phyloP scores from a whole-genome alignment of 2,329 filamentous ascomycete species.

The Mycosphaerella arachidis region DNA sequence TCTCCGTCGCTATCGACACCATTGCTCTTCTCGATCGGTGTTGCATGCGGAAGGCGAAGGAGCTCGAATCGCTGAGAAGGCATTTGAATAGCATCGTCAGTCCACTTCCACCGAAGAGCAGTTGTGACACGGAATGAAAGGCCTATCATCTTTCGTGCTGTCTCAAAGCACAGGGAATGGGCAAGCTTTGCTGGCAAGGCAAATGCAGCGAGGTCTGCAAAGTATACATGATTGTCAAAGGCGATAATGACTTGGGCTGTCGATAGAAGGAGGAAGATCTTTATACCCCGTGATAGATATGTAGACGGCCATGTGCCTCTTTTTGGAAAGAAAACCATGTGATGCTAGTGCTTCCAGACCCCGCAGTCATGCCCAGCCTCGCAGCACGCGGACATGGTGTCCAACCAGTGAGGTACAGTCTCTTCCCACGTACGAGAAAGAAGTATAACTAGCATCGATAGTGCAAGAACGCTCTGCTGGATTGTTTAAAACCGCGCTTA shows the following conservation, averaged over 20 bases:
- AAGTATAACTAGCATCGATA: too few species aligned
- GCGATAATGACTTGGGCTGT: background rate
- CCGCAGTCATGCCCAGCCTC: too few species aligned
- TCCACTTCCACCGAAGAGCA: background rate
- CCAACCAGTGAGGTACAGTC: too few species aligned
- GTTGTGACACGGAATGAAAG: background rate
- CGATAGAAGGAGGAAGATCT: background rate
- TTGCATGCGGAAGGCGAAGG: conserved; percentile 13
- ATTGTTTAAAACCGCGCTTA: too few species aligned
- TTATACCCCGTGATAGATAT: background rate
- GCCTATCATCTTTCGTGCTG: background rate
- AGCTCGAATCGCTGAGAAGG: conserved; percentile 7
- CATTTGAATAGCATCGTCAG: conserved; percentile 6
- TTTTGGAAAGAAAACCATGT: background rate
- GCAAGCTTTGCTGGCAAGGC: background rate
- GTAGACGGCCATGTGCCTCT: background rate
- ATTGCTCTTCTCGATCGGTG: conserved; percentile 13
- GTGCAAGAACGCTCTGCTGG: too few species aligned
- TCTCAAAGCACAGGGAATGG: background rate
- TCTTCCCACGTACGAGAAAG: too few species aligned
- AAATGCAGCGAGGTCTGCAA: background rate
- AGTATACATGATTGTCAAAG: background rate
- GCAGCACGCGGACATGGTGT: too few species aligned
- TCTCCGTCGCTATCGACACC: conserved; percentile 17
- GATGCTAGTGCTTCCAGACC: background rate